Evolutionary conservation across 1,139 yeast genomes (phyloP).

Genomic region (Casaregolazyma lundiana): DNA sequence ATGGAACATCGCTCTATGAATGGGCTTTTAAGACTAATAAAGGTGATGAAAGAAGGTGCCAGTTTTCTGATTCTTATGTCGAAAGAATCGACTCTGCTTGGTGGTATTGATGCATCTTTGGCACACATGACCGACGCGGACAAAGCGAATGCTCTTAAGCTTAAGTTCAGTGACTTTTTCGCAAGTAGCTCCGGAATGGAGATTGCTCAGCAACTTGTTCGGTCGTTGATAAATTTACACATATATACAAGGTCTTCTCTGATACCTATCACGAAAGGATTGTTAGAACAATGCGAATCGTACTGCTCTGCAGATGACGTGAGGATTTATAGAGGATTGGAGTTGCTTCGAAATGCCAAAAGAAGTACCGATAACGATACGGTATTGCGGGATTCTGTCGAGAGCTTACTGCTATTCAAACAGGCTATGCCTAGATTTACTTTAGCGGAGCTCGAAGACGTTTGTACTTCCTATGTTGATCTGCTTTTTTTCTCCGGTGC

Average conservation of each 20-base stretch:
- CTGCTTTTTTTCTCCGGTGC: conserved; percentile 82
- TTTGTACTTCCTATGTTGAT: conserved; percentile 71
- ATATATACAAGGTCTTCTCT: conserved; percentile 91
- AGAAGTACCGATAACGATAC: conserved; percentile 73
- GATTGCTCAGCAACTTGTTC: conserved; percentile 76
- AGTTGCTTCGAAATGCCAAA: conserved; percentile 82
- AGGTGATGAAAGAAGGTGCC: conserved; percentile 81
- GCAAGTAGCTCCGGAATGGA: conserved; percentile 61
- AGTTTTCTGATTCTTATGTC: conserved; percentile 73
- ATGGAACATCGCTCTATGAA: conserved; percentile 90
- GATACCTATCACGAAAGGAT: conserved; percentile 78
- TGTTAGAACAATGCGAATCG: conserved; percentile 91
- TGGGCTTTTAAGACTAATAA: conserved; percentile 68
- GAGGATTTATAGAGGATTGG: conserved; percentile 88
- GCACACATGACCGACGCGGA: conserved; percentile 60
- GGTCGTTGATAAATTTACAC: conserved; percentile 82
- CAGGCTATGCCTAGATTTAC: conserved; percentile 76
- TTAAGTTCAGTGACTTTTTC: conserved; percentile 72
- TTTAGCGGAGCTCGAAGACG: conserved; percentile 75
- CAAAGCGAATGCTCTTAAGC: conserved; percentile 61
- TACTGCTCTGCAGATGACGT: conserved; percentile 95
- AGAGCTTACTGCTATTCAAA: conserved; percentile 72
- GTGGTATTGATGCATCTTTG: conserved; percentile 59
- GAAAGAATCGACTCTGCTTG: conserved; percentile 60
- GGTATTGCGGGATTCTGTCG: conserved; percentile 62